Conservation (phyloP, 805 yeast genomes). For the Lipomyces spencermartinsiae region DNA sequence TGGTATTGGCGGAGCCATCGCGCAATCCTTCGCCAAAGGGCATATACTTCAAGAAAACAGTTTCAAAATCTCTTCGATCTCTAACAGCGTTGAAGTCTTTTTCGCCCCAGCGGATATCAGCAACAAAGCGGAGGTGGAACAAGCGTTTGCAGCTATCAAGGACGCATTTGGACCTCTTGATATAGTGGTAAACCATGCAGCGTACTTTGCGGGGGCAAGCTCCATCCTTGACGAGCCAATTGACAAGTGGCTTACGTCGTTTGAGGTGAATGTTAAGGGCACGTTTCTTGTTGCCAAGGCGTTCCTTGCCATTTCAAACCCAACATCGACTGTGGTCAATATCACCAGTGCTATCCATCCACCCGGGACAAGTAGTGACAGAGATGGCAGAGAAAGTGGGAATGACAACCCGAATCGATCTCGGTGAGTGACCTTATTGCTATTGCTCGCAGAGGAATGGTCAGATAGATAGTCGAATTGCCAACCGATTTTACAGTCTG, state of each 20-base stretch:
- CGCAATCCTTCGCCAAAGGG: background rate
- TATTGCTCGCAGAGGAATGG: too few relatives aligned
- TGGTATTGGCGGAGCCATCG: background rate
- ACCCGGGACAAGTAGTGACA: background rate
- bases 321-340: background rate
- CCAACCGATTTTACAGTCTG: background rate
- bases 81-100: background rate
- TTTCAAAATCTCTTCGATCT: background rate
- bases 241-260: background rate
- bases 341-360: background rate
- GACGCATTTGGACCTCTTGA: background rate
- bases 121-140: background rate
- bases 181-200: conserved; percentile 1
- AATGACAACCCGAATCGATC: too few relatives aligned
- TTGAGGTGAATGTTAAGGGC: conserved; percentile 3
- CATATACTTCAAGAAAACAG: background rate
- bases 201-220: background rate
- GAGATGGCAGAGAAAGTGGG: background rate
- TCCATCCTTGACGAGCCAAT: background rate
- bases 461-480: too few relatives aligned
- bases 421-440: too few relatives aligned
- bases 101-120: background rate
- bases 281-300: background rate
- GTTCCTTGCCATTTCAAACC: background rate
- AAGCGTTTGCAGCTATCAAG: background rate